phyloP scores from a whole-genome alignment of 208 protist species.

The Crithidia brevicula region DNA sequence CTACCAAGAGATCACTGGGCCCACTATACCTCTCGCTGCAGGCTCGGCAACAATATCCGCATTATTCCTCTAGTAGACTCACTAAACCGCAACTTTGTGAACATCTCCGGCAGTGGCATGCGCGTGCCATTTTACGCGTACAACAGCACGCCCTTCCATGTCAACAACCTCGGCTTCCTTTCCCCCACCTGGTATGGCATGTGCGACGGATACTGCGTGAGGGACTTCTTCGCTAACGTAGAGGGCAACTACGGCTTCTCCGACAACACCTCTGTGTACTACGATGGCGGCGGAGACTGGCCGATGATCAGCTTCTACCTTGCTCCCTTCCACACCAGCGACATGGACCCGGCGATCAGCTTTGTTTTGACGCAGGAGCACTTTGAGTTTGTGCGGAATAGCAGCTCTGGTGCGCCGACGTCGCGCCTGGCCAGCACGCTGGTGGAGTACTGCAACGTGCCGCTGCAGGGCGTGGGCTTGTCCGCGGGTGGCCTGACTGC shows the following conservation, averaged over 20 bases:
- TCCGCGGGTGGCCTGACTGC: constrained; percentile 28
- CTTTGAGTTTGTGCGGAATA: not conserved
- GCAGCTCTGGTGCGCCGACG: not conserved
- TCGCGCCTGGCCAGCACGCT: not conserved
- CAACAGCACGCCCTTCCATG: constrained; percentile 27
- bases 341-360: constrained; percentile 5
- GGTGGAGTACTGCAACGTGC: constrained; percentile 26
- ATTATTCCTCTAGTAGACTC: not conserved
- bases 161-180: constrained; percentile 39
- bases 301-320: constrained; percentile 50
- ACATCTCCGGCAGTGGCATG: not conserved
- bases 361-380: constrained; percentile 5
- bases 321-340: not conserved
- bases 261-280: not conserved
- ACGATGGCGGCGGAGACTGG: constrained; percentile 38
- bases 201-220: constrained; percentile 36
- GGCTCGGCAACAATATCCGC: not conserved
- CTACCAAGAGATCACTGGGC: constrained; percentile 18
- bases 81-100: constrained; percentile 11
- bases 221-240: constrained; percentile 15
- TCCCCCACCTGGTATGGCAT: constrained; percentile 37
- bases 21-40: constrained; percentile 7
- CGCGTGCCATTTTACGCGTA: constrained; percentile 40
- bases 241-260: constrained; percentile 28
- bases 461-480: not conserved